phyloP scores from a whole-genome alignment of 441 rosid genomes.

The Mallotus japonicus region DNA sequence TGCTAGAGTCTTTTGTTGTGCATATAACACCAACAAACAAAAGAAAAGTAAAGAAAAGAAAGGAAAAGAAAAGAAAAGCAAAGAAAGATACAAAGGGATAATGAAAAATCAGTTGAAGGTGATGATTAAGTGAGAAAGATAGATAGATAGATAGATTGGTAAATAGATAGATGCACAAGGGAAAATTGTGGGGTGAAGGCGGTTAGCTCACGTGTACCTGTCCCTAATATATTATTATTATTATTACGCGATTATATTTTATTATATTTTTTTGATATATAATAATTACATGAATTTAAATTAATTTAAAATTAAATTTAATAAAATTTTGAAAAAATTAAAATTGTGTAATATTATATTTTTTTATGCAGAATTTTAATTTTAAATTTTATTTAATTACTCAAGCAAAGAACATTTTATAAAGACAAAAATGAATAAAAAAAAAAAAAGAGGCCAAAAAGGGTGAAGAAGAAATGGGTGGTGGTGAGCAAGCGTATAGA shows the following conservation, averaged over 20 bases:
- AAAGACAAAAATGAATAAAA: background rate
- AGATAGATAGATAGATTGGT: constrained; percentile 23
- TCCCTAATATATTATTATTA: constrained; percentile 32
- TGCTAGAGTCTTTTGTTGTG: constrained; percentile 10
- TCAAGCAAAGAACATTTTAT: background rate
- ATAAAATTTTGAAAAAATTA: no score
- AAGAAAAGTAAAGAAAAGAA: background rate
- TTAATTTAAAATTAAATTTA: no score
- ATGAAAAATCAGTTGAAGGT: constrained; percentile 38
- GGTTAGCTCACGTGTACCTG: constrained; percentile 88
- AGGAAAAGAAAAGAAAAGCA: background rate
- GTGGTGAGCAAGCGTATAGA: constrained; percentile 39
- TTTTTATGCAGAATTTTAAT: no score
- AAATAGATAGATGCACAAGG: no score
- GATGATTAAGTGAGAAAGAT: constrained; percentile 41
- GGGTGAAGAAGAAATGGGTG: constrained; percentile 18
- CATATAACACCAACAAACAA: background rate
- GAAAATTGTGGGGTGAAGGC: constrained; percentile 38
- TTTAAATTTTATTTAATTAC: no score
- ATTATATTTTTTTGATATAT: background rate
- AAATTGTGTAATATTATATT: no score
- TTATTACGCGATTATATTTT: background rate
- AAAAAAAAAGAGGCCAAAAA: constrained; percentile 3
- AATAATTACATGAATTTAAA: background rate
- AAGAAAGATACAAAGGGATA: constrained; percentile 8